Evolutionary conservation across 257 asterid genomes (phyloP).

Genomic region (Ilex aquifolium): DNA sequence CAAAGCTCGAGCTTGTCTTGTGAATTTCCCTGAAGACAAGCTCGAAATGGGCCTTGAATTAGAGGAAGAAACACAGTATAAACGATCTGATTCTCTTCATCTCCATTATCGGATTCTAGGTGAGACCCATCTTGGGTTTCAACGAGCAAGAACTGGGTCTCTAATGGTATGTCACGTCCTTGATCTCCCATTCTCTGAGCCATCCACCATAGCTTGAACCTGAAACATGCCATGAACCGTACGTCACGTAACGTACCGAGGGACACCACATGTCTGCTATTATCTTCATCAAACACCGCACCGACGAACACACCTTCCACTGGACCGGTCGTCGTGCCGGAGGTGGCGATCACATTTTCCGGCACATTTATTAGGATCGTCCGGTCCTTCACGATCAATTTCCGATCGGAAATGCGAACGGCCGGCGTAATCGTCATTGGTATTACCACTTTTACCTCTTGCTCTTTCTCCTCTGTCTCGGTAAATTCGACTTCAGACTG

Average conservation of each 20-base stretch:
- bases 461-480: not conserved
- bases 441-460: not conserved
- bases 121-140: conserved; percentile 56
- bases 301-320: conserved; percentile 40
- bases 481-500: conserved; percentile 7
- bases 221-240: conserved; percentile 68
- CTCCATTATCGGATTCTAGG: conserved; percentile 40
- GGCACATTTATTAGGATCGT: conserved; percentile 38
- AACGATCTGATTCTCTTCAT: conserved; percentile 31
- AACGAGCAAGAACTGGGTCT: conserved; percentile 64
- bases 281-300: conserved; percentile 33
- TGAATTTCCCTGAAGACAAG: conserved; percentile 68
- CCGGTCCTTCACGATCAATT: conserved; percentile 41
- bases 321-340: conserved; percentile 40
- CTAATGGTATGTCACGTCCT: conserved; percentile 71
- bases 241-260: conserved; percentile 48
- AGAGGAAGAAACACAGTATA: conserved; percentile 68
- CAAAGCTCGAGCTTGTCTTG: conserved; percentile 60
- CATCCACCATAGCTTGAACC: conserved; percentile 97
- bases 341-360: conserved; percentile 43
- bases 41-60: conserved; percentile 67
- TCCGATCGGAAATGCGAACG: conserved; percentile 33
- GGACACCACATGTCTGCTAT: conserved; percentile 33
- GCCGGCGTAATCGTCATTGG: conserved; percentile 47
- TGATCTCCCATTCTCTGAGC: conserved; percentile 79